Percentiles rank a stretch among this genome's conserved stretches.
phyloP scores from a whole-genome alignment of 2,329 filamentous ascomycete genomes.

The Alternaria gaisen region DNA sequence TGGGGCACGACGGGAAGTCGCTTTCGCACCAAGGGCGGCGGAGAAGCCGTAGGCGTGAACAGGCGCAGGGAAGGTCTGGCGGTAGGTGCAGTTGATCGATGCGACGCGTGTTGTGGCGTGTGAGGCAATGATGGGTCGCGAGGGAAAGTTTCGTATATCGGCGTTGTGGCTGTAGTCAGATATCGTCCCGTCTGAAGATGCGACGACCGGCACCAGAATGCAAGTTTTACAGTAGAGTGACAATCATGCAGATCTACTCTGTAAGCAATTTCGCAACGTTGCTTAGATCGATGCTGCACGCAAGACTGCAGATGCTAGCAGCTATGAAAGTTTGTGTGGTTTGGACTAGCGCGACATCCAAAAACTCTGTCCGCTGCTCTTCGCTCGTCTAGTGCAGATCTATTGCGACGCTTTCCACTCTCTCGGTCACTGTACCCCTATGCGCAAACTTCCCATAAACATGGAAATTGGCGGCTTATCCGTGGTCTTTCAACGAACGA shows the following conservation, averaged over 20 bases:
- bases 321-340: conserved; percentile 3
- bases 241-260: conserved; percentile 2
- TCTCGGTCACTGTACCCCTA: neutral
- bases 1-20: conserved; percentile 8
- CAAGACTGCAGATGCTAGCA: conserved; percentile 7
- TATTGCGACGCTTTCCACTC: neutral
- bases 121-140: conserved; percentile 10
- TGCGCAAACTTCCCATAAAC: neutral
- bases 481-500: conserved; percentile 4
- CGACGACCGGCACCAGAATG: conserved; percentile 10
- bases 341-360: neutral
- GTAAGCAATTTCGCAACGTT: conserved; percentile 8
- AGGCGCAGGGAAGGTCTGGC: conserved; percentile 6
- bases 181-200: neutral
- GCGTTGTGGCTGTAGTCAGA: conserved; percentile 13
- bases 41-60: conserved; percentile 6
- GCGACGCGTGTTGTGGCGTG: neutral
- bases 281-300: conserved; percentile 6
- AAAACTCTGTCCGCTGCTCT: conserved; percentile 1
- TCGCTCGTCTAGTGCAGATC: conserved; percentile 5
- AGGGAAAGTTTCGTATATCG: conserved; percentile 7
- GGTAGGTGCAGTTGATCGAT: conserved; percentile 1
- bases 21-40: conserved; percentile 1
- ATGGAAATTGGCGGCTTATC: conserved; percentile 5
- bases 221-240: conserved; percentile 1